These are phyloP conservation scores for Haberlea rhodopensis DNA, from an alignment of 257 asterid species.

Conservation along the genomic window DNA sequence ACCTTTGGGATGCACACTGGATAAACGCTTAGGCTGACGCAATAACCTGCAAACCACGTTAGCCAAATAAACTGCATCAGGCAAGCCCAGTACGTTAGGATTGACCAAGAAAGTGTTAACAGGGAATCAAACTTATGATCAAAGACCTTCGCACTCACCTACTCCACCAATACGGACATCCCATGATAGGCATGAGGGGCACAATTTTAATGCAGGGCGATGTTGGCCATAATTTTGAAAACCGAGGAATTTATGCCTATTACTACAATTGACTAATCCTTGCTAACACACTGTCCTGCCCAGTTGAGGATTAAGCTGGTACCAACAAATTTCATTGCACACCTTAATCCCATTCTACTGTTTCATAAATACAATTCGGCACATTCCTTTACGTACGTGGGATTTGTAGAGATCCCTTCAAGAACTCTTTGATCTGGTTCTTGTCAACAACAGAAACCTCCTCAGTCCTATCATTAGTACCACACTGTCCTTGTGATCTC, in stretches of 20 bases:
- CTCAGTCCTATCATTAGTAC: slow-evolving; percentile 56
- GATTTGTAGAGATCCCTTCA: slow-evolving; percentile 23
- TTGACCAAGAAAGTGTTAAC: too few species aligned
- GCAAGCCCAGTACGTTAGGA: too few species aligned
- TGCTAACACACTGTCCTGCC: background rate
- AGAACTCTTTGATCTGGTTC: slow-evolving; percentile 55
- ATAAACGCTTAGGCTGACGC: too few species aligned
- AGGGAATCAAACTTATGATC: too few species aligned
- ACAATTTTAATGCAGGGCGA: background rate
- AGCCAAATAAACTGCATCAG: too few species aligned
- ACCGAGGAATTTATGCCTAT: background rate
- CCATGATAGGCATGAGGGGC: too few species aligned
- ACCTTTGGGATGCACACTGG: too few species aligned
- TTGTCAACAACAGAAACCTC: slow-evolving; percentile 47
- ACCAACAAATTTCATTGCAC: background rate
- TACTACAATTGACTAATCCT: background rate
- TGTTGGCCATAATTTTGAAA: background rate
- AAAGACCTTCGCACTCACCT: too few species aligned
- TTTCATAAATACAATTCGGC: background rate
- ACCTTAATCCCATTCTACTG: background rate
- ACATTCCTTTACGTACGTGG: slow-evolving; percentile 3
- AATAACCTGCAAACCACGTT: too few species aligned
- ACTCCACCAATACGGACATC: too few species aligned
- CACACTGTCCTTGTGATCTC: slow-evolving; percentile 78
- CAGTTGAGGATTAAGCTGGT: background rate